Base-by-base conservation (phyloP, 352 stramenopile species). In the Chrysophaeum taylorii region DNA sequence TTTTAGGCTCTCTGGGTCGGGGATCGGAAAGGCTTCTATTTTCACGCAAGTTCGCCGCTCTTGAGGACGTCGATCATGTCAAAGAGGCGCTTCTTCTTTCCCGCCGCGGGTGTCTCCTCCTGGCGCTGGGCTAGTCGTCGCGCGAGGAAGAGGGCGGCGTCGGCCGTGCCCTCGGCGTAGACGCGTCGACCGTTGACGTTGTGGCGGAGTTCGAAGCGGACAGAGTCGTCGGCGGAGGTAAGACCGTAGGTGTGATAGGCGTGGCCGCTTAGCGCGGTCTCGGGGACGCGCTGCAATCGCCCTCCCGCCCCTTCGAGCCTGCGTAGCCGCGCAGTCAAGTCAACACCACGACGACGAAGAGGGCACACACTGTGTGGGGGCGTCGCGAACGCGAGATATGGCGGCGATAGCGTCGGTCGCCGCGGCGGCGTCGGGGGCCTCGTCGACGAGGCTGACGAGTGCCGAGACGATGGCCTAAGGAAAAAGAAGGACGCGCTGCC, bases 181-280 rank as follows among this genome's bases (percentile, higher is more conserved):
- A 91, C 82, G 33, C 82, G 85, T 71, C 87, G 79, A 39, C 87
- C 87, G 67, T 77, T 79, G 14, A 94, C 87, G 79, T 94, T 94
- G 75, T 94, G 87, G 71, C 89, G 77, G 71, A 94, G 82, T 73
- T 90, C 77, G 79, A 94, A 94, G 66, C 85, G 70, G 14, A 90
- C 85, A 27, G 76, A 85, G 41, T 84, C 85, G 79, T 92, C 87
- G 12, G 76, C 25, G 75, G 80, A 89, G 16, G 81, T 89, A 27
- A 93, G 79, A 7, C 79, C 87, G 77, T 94, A 94, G n/a, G 85
- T 92, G 73, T 94, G 87, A 71, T 89, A 94, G 5, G 87, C 87
- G 81, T 94, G 87, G 52, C 87, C 87, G 9, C 78, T 78, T 53
- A 90, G 72, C 0, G 78, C 79, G 35, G 83, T 75, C 67, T 84